Evolutionary conservation across 768 basidiomycete genomes (phyloP).

Genomic region (Trametes cubensis): DNA sequence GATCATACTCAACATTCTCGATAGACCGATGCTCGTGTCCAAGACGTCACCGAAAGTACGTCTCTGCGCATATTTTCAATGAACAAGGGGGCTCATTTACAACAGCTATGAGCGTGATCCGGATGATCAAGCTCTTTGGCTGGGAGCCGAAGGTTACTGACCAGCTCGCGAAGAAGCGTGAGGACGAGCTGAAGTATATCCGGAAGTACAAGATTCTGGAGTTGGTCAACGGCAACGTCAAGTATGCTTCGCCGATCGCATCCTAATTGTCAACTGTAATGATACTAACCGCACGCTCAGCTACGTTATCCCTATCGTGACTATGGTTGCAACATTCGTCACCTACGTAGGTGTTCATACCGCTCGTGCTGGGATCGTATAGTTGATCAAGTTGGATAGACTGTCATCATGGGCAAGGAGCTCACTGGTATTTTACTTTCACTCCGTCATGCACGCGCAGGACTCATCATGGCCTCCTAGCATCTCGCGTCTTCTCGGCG

Average conservation of each 20-base stretch:
- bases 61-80: not conserved
- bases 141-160: constrained; percentile 51
- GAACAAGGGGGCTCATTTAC: constrained; percentile 3
- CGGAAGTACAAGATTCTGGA: constrained; percentile 55
- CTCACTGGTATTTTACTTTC: constrained; percentile 34
- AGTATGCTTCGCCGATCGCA: constrained; percentile 37
- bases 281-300: constrained; percentile 34
- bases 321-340: constrained; percentile 69
- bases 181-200: constrained; percentile 60
- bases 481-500: constrained; percentile 43
- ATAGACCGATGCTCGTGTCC: constrained; percentile 49
- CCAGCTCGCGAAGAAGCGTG: constrained; percentile 57
- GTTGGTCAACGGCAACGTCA: constrained; percentile 47
- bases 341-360: constrained; percentile 49
- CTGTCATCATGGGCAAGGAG: constrained; percentile 42
- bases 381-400: constrained; percentile 26
- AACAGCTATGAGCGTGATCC: constrained; percentile 39
- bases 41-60: constrained; percentile 45
- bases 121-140: constrained; percentile 55
- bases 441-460: not conserved
- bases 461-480: constrained; percentile 21
- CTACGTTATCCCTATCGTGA: constrained; percentile 60
- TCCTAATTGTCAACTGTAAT: not conserved
- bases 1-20: not conserved
- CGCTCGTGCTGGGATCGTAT: not conserved